Evolutionary conservation across 192 early-diverging fungal genomes (phyloP).

Genomic region (Coemansia asiatica): DNA sequence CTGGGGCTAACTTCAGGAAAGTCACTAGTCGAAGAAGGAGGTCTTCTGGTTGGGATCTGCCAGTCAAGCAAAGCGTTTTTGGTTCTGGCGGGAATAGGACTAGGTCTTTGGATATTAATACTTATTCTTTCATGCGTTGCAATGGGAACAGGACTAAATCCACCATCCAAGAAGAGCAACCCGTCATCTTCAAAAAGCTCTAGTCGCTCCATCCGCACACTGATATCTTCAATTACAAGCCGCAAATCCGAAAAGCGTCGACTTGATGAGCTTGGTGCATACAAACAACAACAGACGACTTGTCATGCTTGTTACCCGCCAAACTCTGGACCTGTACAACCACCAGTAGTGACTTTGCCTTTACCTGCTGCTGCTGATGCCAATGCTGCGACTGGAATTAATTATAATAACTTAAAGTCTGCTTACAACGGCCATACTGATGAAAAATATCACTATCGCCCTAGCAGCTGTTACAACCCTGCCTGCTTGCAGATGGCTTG

Average conservation of each 20-base stretch:
- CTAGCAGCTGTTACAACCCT: too few relatives aligned
- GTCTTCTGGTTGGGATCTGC: conserved; percentile 43
- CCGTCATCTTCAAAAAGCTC: conserved; percentile 8
- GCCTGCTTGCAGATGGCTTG: too few relatives aligned
- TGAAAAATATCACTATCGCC: too few relatives aligned
- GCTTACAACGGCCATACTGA: too few relatives aligned
- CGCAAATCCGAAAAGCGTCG: background rate
- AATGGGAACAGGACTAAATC: conserved; percentile 27
- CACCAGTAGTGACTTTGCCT: too few relatives aligned
- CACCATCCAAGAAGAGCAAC: conserved; percentile 13
- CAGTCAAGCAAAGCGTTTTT: conserved; percentile 51
- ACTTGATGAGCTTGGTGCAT: background rate
- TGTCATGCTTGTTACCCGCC: background rate
- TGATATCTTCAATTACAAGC: background rate
- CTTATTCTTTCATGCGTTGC: conserved; percentile 31
- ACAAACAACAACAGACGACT: background rate
- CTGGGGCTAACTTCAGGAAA: conserved; percentile 34
- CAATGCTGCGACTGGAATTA: too few relatives aligned
- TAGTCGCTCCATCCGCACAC: conserved; percentile 11
- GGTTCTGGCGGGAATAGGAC: conserved; percentile 32
- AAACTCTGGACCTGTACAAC: background rate
- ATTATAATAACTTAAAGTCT: too few relatives aligned
- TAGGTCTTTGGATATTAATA: conserved; percentile 46
- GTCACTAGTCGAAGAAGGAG: conserved; percentile 43
- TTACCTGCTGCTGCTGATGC: too few relatives aligned